phyloP scores from a whole-genome alignment of 768 basidiomycete genomes.

The Cystobasidiopsis lactophilus region DNA sequence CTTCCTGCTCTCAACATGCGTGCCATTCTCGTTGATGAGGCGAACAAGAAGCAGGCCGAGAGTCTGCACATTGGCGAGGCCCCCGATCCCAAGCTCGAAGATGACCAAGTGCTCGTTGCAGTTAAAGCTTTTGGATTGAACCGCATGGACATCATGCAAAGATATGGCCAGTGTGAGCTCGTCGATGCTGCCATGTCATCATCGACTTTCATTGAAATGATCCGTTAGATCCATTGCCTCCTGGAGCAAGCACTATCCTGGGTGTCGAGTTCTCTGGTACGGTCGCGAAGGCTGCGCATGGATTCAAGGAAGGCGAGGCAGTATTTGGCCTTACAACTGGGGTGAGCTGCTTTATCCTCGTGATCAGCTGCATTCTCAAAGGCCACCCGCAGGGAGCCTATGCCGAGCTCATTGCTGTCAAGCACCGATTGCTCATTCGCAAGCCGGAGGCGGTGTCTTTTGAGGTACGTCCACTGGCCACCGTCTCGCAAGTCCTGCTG shows the following conservation, averaged over 20 bases:
- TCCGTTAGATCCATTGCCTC: conserved; percentile 20
- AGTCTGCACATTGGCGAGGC: conserved; percentile 15
- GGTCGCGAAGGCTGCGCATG: conserved; percentile 11
- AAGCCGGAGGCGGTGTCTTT: conserved; percentile 59
- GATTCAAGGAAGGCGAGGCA: conserved; percentile 14
- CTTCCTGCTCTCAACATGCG: too few relatives aligned
- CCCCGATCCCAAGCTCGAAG: conserved; percentile 8
- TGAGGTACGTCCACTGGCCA: too few relatives aligned
- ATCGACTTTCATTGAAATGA: too few relatives aligned
- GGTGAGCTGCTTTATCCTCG: not conserved
- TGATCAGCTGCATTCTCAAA: not conserved
- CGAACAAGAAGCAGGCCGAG: too few relatives aligned
- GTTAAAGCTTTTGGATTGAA: conserved; percentile 20
- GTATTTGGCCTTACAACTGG: conserved; percentile 20
- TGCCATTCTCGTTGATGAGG: too few relatives aligned
- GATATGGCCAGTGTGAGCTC: too few relatives aligned
- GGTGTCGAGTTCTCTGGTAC: conserved; percentile 20
- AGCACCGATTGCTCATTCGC: conserved; percentile 41
- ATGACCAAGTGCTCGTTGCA: conserved; percentile 16
- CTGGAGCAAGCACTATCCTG: conserved; percentile 13
- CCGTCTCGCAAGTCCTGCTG: too few relatives aligned
- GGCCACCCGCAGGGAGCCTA: conserved; percentile 14
- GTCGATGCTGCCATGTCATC: not conserved
- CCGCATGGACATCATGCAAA: conserved; percentile 18
- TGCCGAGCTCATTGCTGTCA: conserved; percentile 31